Percentiles rank a stretch among this genome's conserved stretches.
Conservation (phyloP, 1,284 basidiomycete genomes). For the Puccinia coronata region DNA sequence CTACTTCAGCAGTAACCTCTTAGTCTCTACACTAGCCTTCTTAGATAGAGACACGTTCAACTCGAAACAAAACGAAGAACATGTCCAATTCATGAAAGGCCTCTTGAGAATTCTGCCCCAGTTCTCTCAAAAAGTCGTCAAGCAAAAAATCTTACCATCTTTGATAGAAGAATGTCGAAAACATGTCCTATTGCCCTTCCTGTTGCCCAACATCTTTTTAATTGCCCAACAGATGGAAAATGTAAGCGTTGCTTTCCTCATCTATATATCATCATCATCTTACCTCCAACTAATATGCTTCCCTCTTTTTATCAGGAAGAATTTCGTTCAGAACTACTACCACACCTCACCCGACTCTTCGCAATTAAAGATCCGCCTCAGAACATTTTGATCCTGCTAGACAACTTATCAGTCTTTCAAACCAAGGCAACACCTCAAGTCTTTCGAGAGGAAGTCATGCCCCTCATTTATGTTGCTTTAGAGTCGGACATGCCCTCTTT, state of each 20-base stretch:
- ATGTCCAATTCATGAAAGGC: conserved; percentile 73
- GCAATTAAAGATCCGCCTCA: conserved; percentile 91
- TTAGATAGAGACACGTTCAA: conserved; percentile 93
- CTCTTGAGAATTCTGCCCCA: conserved; percentile 70
- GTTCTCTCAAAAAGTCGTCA: conserved; percentile 83
- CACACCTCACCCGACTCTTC: conserved; percentile 87
- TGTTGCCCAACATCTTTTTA: conserved; percentile 95
- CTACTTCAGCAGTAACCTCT: conserved; percentile 88
- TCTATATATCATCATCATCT: neutral
- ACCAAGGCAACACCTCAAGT: conserved; percentile 81
- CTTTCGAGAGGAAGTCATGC: conserved; percentile 89
- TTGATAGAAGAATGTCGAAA: conserved; percentile 84
- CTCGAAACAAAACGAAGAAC: conserved; percentile 88
- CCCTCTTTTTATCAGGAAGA: conserved; percentile 63
- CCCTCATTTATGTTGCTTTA: conserved; percentile 89
- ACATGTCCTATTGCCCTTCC: conserved; percentile 82
- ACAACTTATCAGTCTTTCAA: conserved; percentile 83
- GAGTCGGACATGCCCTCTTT: conserved; percentile 87
- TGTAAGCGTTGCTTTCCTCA: conserved; percentile 50
- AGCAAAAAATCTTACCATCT: conserved; percentile 88
- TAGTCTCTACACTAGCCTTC: conserved; percentile 94
- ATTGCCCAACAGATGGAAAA: conserved; percentile 76
- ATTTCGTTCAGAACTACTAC: conserved; percentile 79
- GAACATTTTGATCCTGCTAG: conserved; percentile 81
- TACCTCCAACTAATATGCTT: neutral